Percentiles rank a stretch among this genome's conserved stretches.
Conservation (phyloP, 345 rosid species). For the Noccaea caerulescens region DNA sequence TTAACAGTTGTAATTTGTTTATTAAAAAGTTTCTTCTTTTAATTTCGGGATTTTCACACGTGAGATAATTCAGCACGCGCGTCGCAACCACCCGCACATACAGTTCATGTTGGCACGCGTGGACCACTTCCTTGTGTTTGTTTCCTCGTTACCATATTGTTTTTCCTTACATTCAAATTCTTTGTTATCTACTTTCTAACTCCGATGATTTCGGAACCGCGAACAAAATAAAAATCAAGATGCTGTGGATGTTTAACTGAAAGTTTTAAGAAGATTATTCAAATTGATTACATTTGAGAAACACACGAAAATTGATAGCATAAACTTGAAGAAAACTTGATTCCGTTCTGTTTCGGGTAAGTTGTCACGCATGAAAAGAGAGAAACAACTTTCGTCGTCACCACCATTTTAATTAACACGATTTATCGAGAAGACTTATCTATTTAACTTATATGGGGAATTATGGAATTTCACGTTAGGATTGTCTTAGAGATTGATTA, state of each 20-base stretch:
- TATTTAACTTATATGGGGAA: no score
- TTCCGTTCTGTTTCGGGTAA: no score
- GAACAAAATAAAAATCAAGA: background rate
- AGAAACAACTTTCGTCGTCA: no score
- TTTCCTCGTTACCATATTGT: background rate
- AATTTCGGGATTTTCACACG: slow-evolving; percentile 50
- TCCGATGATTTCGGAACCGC: slow-evolving; percentile 32
- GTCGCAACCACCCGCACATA: slow-evolving; percentile 39
- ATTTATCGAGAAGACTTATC: no score
- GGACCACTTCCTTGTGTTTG: slow-evolving; percentile 56
- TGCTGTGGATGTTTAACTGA: background rate
- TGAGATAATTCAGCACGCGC: slow-evolving; percentile 62
- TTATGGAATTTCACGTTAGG: background rate
- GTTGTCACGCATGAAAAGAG: no score
- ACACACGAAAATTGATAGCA: no score
- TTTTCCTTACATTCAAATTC: background rate
- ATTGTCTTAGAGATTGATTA: background rate
- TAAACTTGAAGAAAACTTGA: no score
- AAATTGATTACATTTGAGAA: background rate
- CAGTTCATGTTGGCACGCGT: slow-evolving; percentile 61
- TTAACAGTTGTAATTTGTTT: background rate
- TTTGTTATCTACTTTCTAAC: background rate
- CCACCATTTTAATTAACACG: no score
- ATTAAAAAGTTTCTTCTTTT: background rate
- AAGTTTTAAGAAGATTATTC: background rate